Base-by-base conservation (phyloP, 768 basidiomycete genomes). In the Piloderma croceum region DNA sequence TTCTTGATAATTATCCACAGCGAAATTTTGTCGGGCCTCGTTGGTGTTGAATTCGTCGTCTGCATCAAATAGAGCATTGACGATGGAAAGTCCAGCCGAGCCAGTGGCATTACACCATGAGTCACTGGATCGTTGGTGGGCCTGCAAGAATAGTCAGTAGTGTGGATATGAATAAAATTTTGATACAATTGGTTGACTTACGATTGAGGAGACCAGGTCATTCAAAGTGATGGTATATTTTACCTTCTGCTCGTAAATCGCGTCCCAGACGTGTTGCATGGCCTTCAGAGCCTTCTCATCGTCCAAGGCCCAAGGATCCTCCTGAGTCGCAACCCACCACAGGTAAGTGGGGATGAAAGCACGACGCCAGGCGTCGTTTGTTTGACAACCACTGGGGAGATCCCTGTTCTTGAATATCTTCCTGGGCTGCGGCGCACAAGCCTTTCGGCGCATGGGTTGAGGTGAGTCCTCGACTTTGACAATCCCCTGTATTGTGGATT, bases 61-160 rank as follows among this genome's bases (percentile, higher is more conserved):
- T n/a, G n/a, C n/a, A n/a, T n/a, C n/a, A 22, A 36, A 43, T 25
- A 43, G 42, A n/a, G 41, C 18, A 15, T 36, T 36, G 18, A 46
- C 24, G 24, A 43, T 21, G 7, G 40, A 15, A 17, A 43, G 21
- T 20, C 40, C 41, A 4, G 32, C 32, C 18, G 44, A 43, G 25
- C 41, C 41, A 21, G 42, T 41, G 7, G 15, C 12, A 10, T 24
- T 25, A 10, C 41, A 20, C 44, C 44, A 46, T 36, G 36, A 39
- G 33, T 31, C 36, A 34, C 36, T 5, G 22, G 34, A n/a, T 42
- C 42, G 44, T n/a, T n/a, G n/a, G n/a, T n/a, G n/a, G n/a, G n/a
- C n/a, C n/a, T n/a, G n/a, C n/a, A n/a, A n/a, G n/a, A n/a, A n/a
- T 43, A 20, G 34, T 24, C 43, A 40, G 24, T 12, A 19, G 35